Base-by-base conservation (phyloP, 768 basidiomycete species). In the Xanthoconium stramineum region DNA sequence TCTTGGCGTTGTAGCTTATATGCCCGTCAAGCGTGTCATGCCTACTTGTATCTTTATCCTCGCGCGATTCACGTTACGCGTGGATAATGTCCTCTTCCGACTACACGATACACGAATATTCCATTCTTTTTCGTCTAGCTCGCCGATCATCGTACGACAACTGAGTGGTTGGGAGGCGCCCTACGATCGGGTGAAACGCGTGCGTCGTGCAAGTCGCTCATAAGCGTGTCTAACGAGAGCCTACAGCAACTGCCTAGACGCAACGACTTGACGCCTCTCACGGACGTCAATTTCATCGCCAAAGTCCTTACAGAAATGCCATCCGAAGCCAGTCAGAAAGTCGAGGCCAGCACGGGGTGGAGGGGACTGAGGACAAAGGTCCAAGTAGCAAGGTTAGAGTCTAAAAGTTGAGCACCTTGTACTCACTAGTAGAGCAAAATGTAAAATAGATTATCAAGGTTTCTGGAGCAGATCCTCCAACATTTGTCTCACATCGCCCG, bases 51-150 rank as follows among this genome's bases (percentile, higher is more conserved):
- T 98, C 59, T 98, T 98, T 73, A 83, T 98, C 60, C 84, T 99
- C 10, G 78, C 85, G 2, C 84, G 97, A 13, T 92, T 96, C 69
- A 93, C 89, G n/a, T 79, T 99, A 6, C 85, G 97, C 24, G 94
- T 99, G 47, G 97, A 99, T 68, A 83, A 88, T 52, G 96, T 99
- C 44, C 83, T 98, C 47, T 98, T 98, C 75, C 83, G 97, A 42
- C 82, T 83, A 37, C 85, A 82, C 62, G 97, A 99, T 65, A 94
- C 94, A 0, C 81, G 97, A 40, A 76, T 97, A 47, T 99, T 91
- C 65, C 91, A 96, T 69, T 86, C 88, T 0, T 93, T 98, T 60
- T 68, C 78, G 0, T 81, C 84, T 0, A 65, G 72, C 10, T 80
- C 83, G 8, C 83, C 84, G 1, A 66, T 83, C 33, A 68, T 98